Evolutionary conservation across 192 early-diverging fungal genomes (phyloP).

Genomic region (Coemansia javaensis): DNA sequence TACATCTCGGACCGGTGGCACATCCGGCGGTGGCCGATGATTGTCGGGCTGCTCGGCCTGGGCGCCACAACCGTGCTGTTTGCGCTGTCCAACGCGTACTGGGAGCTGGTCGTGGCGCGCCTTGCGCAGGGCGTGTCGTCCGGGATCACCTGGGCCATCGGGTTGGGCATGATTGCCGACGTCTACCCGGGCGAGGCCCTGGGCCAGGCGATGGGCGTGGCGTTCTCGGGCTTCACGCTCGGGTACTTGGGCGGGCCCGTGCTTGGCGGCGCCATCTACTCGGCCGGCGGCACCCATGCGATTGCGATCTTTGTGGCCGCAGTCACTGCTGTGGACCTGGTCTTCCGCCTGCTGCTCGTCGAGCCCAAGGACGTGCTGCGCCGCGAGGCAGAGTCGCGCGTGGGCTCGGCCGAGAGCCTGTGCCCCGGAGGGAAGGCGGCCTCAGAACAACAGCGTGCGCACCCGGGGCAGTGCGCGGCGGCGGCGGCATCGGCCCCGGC

Average conservation of each 20-base stretch:
- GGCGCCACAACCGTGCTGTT: conserved; percentile 62
- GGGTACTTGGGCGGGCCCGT: conserved; percentile 68
- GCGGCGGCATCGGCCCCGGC: too few species aligned
- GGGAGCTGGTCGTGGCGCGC: conserved; percentile 62
- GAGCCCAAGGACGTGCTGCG: conserved; percentile 53
- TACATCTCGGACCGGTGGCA: conserved; percentile 67
- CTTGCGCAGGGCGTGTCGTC: conserved; percentile 69
- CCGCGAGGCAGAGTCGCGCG: too few species aligned
- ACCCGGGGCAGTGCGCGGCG: too few species aligned
- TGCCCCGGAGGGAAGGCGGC: too few species aligned
- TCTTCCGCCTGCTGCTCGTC: conserved; percentile 56
- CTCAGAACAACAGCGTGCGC: too few species aligned
- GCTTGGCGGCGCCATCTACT: conserved; percentile 61
- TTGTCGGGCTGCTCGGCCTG: conserved; percentile 62
- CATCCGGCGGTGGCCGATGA: conserved; percentile 71
- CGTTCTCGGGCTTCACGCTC: conserved; percentile 61
- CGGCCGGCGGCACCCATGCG: conserved; percentile 60
- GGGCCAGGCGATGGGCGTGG: conserved; percentile 69
- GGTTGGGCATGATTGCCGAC: conserved; percentile 68
- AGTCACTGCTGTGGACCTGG: conserved; percentile 57
- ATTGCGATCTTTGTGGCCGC: conserved; percentile 67
- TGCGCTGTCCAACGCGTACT: conserved; percentile 59
- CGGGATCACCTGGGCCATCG: conserved; percentile 70
- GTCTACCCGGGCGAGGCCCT: conserved; percentile 59
- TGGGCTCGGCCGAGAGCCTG: too few species aligned